Evolutionary conservation across 108 stramenopile genomes (phyloP), one percentile per base, ranked within the genome.

Genomic region (Nitzschia palea): DNA sequence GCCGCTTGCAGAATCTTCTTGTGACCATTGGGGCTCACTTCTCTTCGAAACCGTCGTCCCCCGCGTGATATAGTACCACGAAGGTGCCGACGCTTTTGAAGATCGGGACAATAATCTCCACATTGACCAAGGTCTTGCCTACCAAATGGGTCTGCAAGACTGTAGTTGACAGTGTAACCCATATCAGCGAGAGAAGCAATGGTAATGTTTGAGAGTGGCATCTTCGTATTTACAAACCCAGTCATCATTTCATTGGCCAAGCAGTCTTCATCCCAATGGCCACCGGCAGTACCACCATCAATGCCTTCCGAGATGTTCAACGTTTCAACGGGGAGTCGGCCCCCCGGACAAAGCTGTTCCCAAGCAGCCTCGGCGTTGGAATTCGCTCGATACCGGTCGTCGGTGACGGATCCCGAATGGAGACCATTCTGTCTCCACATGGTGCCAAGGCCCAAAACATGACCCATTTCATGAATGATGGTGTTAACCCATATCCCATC

Each of bases 381-480:
- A 18, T 10, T 48, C 18, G 18, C 8, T 20, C 15, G 15, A 20
- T 48, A 48, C 37, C 37, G 8, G 47, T 48, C 47, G 47, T n/a
- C 47, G 22, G 4, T 4, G 47, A 48, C 4, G 22, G 18, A 5
- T 20, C 37, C 37, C 37, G 37, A 40, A 14, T 64, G 33, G 18
- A 73, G 60, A 40, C 31, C 23, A 35, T 72, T 62, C 4, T 25
- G 15, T 5, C 28, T 34, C 78, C 78, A 79, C 44, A 70, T 22
- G 28, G 71, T 63, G 8, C 80, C 80, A 44, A 80, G 34, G 3
- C 80, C 80, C 44, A 77, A 23, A 2, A 81, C 80, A 53, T 81
- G 80, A 27, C 71, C 80, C 67, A 81, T 70, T 42, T 81, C 80
- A 51, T 81, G 80, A 36, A 68, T 61, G 30, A 80, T 75, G 14